Evolutionary conservation across 1,284 basidiomycete genomes (phyloP).

Genomic region (Rhodotorula sp.): DNA sequence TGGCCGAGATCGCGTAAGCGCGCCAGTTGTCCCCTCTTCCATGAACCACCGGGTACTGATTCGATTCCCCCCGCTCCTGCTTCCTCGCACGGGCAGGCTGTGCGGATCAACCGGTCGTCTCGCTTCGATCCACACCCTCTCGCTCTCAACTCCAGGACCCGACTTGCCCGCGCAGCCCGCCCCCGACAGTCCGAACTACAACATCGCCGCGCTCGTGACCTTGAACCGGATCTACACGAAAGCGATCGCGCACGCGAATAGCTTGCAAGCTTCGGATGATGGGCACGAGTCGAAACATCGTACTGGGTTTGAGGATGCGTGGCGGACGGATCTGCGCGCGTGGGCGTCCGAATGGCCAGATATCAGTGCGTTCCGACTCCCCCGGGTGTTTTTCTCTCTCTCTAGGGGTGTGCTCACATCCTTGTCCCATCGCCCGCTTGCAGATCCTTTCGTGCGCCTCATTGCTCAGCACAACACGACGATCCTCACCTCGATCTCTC

Average conservation of each 20-base stretch:
- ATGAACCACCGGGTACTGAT: too few species aligned
- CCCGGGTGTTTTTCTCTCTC: too few species aligned
- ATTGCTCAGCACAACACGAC: conserved; percentile 30
- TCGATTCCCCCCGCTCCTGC: not conserved
- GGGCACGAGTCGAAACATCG: conserved; percentile 11
- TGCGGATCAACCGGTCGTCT: conserved; percentile 34
- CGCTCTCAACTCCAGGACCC: conserved; percentile 11
- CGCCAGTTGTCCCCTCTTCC: too few species aligned
- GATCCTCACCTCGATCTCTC: conserved; percentile 31
- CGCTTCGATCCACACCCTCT: conserved; percentile 20
- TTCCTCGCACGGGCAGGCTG: not conserved
- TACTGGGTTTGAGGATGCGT: conserved; percentile 23
- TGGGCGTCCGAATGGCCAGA: conserved; percentile 23
- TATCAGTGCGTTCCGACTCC: conserved; percentile 12
- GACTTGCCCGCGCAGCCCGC: conserved; percentile 4
- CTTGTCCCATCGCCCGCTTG: not conserved
- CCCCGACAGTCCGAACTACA: conserved; percentile 18
- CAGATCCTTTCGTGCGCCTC: conserved; percentile 22
- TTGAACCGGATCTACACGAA: conserved; percentile 33
- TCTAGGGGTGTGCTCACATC: not conserved
- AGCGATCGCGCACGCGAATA: conserved; percentile 23
- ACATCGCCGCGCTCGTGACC: conserved; percentile 22
- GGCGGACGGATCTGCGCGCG: conserved; percentile 15
- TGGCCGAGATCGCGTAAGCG: conserved; percentile 31
- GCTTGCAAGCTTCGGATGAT: conserved; percentile 13